phyloP scores from a whole-genome alignment of 2,329 filamentous ascomycete genomes.

The Knoxdaviesia capensis region DNA sequence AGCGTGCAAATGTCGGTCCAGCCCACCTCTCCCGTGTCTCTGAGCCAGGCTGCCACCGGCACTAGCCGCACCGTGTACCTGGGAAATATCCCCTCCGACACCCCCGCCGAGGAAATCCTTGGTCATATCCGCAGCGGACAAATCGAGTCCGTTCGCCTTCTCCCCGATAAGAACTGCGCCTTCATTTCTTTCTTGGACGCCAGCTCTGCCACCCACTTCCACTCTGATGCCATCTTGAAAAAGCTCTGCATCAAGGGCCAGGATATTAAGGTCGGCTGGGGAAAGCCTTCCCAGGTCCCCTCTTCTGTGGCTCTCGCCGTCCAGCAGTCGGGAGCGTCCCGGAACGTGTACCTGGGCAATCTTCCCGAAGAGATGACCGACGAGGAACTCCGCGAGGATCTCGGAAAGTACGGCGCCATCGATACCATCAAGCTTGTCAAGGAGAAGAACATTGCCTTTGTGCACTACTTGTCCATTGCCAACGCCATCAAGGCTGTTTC shows the following conservation, averaged over 20 bases:
- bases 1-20: constrained; percentile 33
- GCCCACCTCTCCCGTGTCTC: constrained; percentile 55
- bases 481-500: constrained; percentile 97
- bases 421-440: constrained; percentile 96
- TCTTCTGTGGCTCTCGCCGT: constrained; percentile 95
- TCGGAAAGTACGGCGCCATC: constrained; percentile 90
- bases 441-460: constrained; percentile 94
- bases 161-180: constrained; percentile 98
- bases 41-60: constrained; percentile 62
- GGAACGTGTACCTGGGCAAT: constrained; percentile 94
- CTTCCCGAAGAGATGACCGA: constrained; percentile 76
- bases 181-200: constrained; percentile 98
- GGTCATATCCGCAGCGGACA: constrained; percentile 92
- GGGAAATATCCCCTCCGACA: constrained; percentile 96
- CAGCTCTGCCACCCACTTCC: constrained; percentile 94
- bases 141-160: constrained; percentile 92
- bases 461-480: constrained; percentile 92
- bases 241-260: constrained; percentile 97
- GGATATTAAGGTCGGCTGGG: constrained; percentile 99
- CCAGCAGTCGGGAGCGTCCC: constrained; percentile 88
- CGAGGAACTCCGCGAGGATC: constrained; percentile 80
- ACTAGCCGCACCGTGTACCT: constrained; percentile 94
- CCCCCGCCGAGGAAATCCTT: constrained; percentile 86
- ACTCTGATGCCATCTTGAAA: constrained; percentile 98
- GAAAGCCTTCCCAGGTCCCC: constrained; percentile 92